Base-by-base conservation (phyloP, 495 filamentous ascomycete species). In the Penicillium paxilli region DNA sequence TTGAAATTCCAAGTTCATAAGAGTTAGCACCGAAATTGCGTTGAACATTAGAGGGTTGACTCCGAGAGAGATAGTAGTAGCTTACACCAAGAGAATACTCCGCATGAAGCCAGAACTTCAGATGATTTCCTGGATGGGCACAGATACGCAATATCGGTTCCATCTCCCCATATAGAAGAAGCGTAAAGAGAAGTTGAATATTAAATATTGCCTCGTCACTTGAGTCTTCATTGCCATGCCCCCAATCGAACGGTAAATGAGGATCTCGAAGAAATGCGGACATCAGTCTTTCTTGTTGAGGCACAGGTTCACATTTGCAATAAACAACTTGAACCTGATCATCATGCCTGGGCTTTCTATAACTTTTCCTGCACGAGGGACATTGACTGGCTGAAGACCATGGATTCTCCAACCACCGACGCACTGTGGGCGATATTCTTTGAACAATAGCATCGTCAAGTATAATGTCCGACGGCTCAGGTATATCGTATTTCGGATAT, bases 101-200 rank as follows among this genome's bases (percentile, higher is more conserved):
- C n/a, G n/a, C n/a, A n/a, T 38, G 5, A 30, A 30, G 12, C 26
- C 56, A 66, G 4, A 20, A 0, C 22, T 16, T 14, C 10, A 51
- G 40, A 21, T 40, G 33, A 4, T 55, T 40, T 3, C 51, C 44
- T 9, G 57, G 60, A 47, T 58, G 54, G 4, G 47, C 47, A 35
- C 63, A 63, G 16, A 44, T 23, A 2, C 57, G 57, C 0, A 66
- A 35, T 20, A 66, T 47, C 2, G 60, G 22, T 5, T 61, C 57
- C 57, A 66, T 66, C 42, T 66, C 57, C 4, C 60, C 60, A 20
- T 61, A 49, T 2, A 66, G 16, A 16, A 66, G n/a, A 5, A 66
- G 44, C 1, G 63, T 63, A 21, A 60, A 58, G 12, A 64, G 48
- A 7, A 66, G 8, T 49, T 66, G 46, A 10, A 66, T 17, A 23